A percentile compares a stretch with the other conserved stretches of the same genome.
phyloP scores from a whole-genome alignment of 2,329 filamentous ascomycete species.

The Fusarium falciforme region DNA sequence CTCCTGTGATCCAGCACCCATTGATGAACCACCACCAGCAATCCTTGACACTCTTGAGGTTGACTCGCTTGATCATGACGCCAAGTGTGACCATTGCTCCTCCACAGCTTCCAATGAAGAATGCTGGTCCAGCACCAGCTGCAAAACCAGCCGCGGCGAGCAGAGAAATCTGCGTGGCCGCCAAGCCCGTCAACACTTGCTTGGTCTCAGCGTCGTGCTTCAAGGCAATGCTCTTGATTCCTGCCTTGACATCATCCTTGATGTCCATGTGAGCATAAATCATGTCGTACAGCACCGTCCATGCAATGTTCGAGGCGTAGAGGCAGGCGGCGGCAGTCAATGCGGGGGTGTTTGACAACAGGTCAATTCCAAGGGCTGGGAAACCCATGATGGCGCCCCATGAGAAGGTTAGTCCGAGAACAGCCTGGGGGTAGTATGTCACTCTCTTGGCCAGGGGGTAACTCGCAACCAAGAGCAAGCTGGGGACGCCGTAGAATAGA shows the following conservation, averaged over 20 bases:
- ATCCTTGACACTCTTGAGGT: slow-evolving; percentile 72
- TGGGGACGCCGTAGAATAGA: slow-evolving; percentile 82
- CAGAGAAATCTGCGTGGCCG: slow-evolving; percentile 74
- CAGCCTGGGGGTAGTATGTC: slow-evolving; percentile 87
- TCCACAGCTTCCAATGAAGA: slow-evolving; percentile 75
- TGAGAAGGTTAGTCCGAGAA: slow-evolving; percentile 86
- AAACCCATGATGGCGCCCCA: slow-evolving; percentile 93
- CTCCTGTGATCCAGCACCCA: slow-evolving; percentile 76
- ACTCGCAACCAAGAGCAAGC: slow-evolving; percentile 75
- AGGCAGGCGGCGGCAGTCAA: slow-evolving; percentile 74
- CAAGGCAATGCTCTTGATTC: slow-evolving; percentile 89
- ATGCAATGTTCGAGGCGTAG: slow-evolving; percentile 83
- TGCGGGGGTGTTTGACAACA: slow-evolving; percentile 73
- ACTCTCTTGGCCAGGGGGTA: slow-evolving; percentile 89
- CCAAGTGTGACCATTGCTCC: slow-evolving; percentile 71
- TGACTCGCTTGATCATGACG: slow-evolving; percentile 75
- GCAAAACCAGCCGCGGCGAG: slow-evolving; percentile 77
- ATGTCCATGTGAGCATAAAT: slow-evolving; percentile 95
- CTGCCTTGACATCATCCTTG: slow-evolving; percentile 84
- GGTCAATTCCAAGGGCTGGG: slow-evolving; percentile 81
- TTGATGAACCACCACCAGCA: slow-evolving; percentile 85
- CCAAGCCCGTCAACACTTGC: slow-evolving; percentile 76
- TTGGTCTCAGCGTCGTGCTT: slow-evolving; percentile 84
- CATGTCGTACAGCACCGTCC: slow-evolving; percentile 92
- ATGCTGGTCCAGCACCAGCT: slow-evolving; percentile 74